phyloP scores from a whole-genome alignment of 352 stramenopile genomes.

The Poterioochromonas sp. region DNA sequence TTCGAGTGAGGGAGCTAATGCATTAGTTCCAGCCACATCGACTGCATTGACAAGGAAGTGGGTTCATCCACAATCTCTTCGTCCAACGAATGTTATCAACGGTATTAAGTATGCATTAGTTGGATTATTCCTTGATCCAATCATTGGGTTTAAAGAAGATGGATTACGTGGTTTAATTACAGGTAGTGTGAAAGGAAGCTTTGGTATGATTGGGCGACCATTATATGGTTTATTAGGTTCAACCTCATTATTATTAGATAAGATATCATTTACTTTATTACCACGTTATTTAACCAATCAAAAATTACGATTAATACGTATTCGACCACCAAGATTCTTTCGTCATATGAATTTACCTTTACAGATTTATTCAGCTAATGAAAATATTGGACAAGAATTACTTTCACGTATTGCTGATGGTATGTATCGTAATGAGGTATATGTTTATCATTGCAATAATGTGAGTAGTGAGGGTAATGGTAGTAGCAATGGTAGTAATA shows the following conservation, averaged over 20 bases:
- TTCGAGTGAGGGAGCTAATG: background rate
- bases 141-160: constrained; percentile 12
- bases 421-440: constrained; percentile 3
- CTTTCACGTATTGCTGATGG: background rate
- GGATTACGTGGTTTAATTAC: constrained; percentile 8
- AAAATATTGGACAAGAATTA: constrained; percentile 29
- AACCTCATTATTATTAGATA: background rate
- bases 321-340: constrained; percentile 20
- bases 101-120: background rate
- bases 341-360: background rate
- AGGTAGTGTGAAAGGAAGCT: constrained; percentile 4
- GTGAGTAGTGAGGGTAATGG: no score
- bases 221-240: constrained; percentile 17
- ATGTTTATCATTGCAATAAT: background rate
- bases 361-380: constrained; percentile 26
- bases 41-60: background rate
- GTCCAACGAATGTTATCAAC: background rate
- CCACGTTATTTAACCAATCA: constrained; percentile 9
- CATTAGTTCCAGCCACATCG: background rate
- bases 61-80: background rate
- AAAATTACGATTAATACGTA: constrained; percentile 7
- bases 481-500: background rate
- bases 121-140: constrained; percentile 9
- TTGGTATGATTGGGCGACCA: background rate
- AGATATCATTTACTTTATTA: background rate